Base-by-base conservation (phyloP, 2,329 filamentous ascomycete species). In the Penicillium verrucosum region DNA sequence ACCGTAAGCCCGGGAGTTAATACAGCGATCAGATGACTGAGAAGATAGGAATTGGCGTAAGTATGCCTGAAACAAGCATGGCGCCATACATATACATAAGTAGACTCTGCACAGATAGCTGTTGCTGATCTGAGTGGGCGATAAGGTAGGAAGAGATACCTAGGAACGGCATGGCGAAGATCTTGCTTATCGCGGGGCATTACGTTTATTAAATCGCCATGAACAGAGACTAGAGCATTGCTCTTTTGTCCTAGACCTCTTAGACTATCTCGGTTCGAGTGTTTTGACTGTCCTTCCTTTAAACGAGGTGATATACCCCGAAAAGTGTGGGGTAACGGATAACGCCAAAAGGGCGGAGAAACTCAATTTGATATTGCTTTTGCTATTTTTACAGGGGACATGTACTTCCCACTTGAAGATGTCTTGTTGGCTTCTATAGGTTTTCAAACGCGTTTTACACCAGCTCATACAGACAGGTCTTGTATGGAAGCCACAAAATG, bases 401-500 rank as follows among this genome's bases (percentile, higher is more conserved):
- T 16, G 37, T 18, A 34, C 21, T 32, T 41, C 18, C 18, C 11
- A 32, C n/a, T 21, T 5, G 27, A 23, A 23, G 2, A 40, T 30
- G 9, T 18, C n/a, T 42, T 42, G 14, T 32, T 42, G 18, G 12
- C 11, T 18, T 51, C 37, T 43, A 43, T 43, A 21, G 9, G 8
- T 4, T 25, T 43, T 43, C 4, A 18, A 44, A 12, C 14, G 29
- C 18, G n/a, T 9, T 27, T 34, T 44, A 43, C 29, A 34, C 11
- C 30, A 23, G 29, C 21, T 51, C 27, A 51, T 32, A 30, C n/a
- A 50, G 6, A 10, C 46, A 23, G 7, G 6, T 16, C 11, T 25
- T 34, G 30, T 42, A 25, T 23, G 40, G 11, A 43, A 47, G n/a
- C 25, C 27, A 58, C 46, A 29, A 29, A 42, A 59, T 59, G 41